phyloP scores from a whole-genome alignment of 2,329 filamentous ascomycete species.

The Pseudophaeomoniella oleicola region DNA sequence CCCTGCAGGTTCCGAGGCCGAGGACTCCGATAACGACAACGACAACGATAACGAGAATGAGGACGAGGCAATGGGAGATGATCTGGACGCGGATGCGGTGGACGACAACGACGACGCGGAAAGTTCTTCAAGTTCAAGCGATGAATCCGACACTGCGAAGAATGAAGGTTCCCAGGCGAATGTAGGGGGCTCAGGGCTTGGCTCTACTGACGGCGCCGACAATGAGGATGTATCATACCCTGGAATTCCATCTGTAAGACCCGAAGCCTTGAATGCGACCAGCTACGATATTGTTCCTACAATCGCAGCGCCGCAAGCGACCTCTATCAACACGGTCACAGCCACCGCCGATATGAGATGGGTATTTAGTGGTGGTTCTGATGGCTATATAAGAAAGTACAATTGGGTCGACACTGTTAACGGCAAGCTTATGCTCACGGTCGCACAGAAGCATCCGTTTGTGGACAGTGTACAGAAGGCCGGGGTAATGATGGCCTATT shows the following conservation, averaged over 20 bases:
- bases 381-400: conserved; percentile 94
- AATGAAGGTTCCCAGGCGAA: conserved; percentile 24
- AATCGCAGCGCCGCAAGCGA: conserved; percentile 89
- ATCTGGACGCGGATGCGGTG: conserved; percentile 21
- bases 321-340: conserved; percentile 83
- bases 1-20: conserved; percentile 28
- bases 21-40: conserved; percentile 32
- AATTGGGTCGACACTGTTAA: conserved; percentile 93
- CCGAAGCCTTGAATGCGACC: conserved; percentile 63
- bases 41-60: conserved; percentile 20
- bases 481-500: conserved; percentile 87
- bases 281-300: conserved; percentile 94
- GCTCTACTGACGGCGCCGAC: conserved; percentile 14
- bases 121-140: conserved; percentile 22
- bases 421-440: conserved; percentile 80
- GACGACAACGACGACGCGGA: conserved; percentile 22
- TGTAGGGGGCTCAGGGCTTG: conserved; percentile 28
- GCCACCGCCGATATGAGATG: conserved; percentile 89
- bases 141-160: conserved; percentile 21
- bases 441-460: conserved; percentile 90
- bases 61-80: conserved; percentile 30
- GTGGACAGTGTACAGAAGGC: conserved; percentile 96
- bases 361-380: conserved; percentile 85
- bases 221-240: conserved; percentile 13
- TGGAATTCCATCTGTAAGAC: conserved; percentile 45